phyloP scores from a whole-genome alignment of 768 basidiomycete genomes.

The Mycena maculata region DNA sequence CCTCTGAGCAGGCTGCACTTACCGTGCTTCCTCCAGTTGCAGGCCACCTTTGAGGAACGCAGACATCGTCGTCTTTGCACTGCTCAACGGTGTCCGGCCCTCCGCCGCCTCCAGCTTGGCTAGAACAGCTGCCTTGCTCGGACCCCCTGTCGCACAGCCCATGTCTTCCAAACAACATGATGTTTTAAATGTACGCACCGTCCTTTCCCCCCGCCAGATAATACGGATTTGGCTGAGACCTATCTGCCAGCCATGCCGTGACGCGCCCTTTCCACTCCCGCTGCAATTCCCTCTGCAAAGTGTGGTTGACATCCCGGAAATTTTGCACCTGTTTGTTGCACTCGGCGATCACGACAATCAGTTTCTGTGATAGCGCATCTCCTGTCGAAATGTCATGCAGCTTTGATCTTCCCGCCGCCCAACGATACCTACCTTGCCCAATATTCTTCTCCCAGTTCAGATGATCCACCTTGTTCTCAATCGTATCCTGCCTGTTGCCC shows the following conservation, averaged over 20 bases:
- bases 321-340: slow-evolving; percentile 3
- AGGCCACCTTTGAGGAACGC: slow-evolving; percentile 6
- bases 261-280: slow-evolving; percentile 8
- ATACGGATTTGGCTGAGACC: slow-evolving; percentile 35
- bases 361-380: slow-evolving; percentile 7
- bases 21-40: slow-evolving; percentile 9
- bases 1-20: not conserved
- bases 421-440: slow-evolving; percentile 9
- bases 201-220: not conserved
- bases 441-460: slow-evolving; percentile 37
- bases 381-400: slow-evolving; percentile 6
- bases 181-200: not conserved
- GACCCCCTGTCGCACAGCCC: not conserved
- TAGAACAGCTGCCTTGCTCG: not conserved
- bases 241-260: slow-evolving; percentile 33
- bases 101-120: slow-evolving; percentile 1
- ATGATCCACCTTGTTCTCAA: slow-evolving; percentile 45
- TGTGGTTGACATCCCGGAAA: slow-evolving; percentile 11
- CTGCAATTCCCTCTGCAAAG: not conserved
- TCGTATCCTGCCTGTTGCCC: slow-evolving; percentile 36
- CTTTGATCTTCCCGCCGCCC: too few species aligned
- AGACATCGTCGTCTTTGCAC: not conserved
- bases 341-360: slow-evolving; percentile 25
- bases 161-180: not conserved
- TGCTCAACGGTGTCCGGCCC: not conserved